Evolutionary conservation across 2,329 filamentous ascomycete genomes (phyloP), one percentile per base, ranked within the genome.

Genomic region (Colletotrichum melonis): DNA sequence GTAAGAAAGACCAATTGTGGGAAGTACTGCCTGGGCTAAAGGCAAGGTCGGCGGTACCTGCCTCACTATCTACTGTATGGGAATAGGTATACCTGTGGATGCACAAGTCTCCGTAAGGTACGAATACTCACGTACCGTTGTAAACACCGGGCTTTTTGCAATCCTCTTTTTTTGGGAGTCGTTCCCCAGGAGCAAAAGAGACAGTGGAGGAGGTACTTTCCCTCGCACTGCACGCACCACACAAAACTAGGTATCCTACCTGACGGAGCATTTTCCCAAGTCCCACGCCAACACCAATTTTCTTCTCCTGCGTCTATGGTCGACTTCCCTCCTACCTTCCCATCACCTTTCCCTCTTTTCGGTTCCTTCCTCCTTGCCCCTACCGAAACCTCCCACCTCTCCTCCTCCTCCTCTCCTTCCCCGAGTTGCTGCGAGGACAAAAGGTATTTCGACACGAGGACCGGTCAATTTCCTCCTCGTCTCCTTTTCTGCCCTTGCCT

Each of bases 251-350:
- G 67, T 63, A 69, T 32, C 42, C 42, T 24, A 55, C 52, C 30
- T 65, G 35, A 70, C 70, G 70, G 70, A 73, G 70, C 42, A 66
- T 54, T 63, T 73, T 76, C 75, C 76, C 77, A 76, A 63, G 56
- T 72, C 70, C 71, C 62, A 74, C 68, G 57, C 72, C 72, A 67
- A 72, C 63, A 72, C 71, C 71, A 73, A 72, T 73, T 74, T 72
- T 74, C 67, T 73, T 73, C 72, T 72, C 68, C 72, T 63, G 60
- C 14, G 60, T 63, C 60, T 74, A 57, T 46, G 42, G 69, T 72
- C 67, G 60, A 73, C 70, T 78, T 76, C 79, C 79, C 76, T 78
- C 77, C 76, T 78, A 77, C 78, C 66, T 76, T 78, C 76, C 74
- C 73, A 77, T 75, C 76, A 76, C 78, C 75, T 72, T 76, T 76